Evolutionary conservation across 768 basidiomycete species (phyloP).

Genomic region (Dictyophora rubrovolvata): DNA sequence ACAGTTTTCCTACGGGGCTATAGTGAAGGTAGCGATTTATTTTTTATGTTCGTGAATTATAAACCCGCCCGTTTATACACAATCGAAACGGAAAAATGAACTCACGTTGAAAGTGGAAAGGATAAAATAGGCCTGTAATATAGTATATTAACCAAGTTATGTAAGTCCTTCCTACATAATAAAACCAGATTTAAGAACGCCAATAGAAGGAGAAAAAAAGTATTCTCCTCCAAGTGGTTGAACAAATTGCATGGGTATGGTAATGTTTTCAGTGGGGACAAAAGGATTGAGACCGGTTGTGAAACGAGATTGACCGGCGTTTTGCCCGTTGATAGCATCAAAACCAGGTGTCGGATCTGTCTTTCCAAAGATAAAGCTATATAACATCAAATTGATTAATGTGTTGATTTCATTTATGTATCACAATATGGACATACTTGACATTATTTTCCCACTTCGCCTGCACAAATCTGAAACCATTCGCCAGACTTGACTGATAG

Average conservation of each 20-base stretch:
- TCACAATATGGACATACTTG: not conserved
- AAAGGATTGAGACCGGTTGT: slow-evolving; percentile 17
- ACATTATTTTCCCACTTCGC: slow-evolving; percentile 9
- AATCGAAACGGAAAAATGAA: not conserved
- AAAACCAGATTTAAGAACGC: not conserved
- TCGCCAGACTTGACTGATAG: slow-evolving; percentile 23
- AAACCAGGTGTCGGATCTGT: slow-evolving; percentile 24
- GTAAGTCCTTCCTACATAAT: not conserved
- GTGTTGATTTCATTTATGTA: not conserved
- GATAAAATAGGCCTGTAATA: not conserved
- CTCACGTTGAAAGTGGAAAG: not conserved
- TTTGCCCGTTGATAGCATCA: slow-evolving; percentile 37
- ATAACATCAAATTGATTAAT: slow-evolving; percentile 20
- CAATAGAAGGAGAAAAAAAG: slow-evolving; percentile 35
- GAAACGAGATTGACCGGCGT: slow-evolving; percentile 9
- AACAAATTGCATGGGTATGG: slow-evolving; percentile 24
- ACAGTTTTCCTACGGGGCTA: too few species aligned
- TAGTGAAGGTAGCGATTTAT: too few species aligned
- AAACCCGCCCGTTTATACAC: too few species aligned
- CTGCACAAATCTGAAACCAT: slow-evolving; percentile 26
- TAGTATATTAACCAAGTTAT: not conserved
- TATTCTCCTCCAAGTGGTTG: slow-evolving; percentile 42
- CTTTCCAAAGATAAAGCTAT: slow-evolving; percentile 10
- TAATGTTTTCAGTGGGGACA: slow-evolving; percentile 8
- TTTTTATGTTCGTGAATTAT: too few species aligned